Evolutionary conservation across 73 alveolate genomes (phyloP).

Genomic region (Effrenium voratum): DNA sequence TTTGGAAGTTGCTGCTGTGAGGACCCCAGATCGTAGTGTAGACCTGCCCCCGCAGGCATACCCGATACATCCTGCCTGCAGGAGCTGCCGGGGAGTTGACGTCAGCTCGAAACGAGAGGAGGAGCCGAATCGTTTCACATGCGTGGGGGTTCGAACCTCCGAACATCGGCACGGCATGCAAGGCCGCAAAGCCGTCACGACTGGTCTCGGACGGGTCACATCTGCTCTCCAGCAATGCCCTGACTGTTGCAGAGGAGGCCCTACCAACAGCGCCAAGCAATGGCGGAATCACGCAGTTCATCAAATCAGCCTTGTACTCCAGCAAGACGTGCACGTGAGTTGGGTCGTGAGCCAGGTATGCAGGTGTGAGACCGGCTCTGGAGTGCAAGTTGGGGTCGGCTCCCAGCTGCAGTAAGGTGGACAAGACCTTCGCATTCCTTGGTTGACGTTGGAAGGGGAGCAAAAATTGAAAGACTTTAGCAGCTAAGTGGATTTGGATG

Average conservation of each 20-base stretch:
- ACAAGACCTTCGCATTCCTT: no score
- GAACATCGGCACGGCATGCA: constrained; percentile 15
- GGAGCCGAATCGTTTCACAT: not conserved
- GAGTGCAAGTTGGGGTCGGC: constrained; percentile 46
- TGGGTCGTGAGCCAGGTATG: constrained; percentile 7
- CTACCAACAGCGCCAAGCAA: not conserved
- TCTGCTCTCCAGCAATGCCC: not conserved
- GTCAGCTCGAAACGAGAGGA: not conserved
- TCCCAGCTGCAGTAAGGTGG: constrained; percentile 6
- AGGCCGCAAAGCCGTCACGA: not conserved
- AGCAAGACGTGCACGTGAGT: constrained; percentile 33
- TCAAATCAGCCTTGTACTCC: not conserved
- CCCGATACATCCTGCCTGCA: not conserved
- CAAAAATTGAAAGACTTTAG: no score
- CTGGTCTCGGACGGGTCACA: not conserved
- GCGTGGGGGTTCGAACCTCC: constrained; percentile 21
- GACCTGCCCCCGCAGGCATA: constrained; percentile 32
- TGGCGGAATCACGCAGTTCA: not conserved
- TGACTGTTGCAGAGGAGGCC: not conserved
- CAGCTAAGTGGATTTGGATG: not conserved
- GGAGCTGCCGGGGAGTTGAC: constrained; percentile 17
- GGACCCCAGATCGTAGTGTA: not conserved
- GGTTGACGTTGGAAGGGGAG: no score
- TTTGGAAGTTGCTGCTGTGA: not conserved
- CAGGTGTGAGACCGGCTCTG: constrained; percentile 6